phyloP scores from a whole-genome alignment of 139 green algal species.

The Astrephomene gubernaculifera region DNA sequence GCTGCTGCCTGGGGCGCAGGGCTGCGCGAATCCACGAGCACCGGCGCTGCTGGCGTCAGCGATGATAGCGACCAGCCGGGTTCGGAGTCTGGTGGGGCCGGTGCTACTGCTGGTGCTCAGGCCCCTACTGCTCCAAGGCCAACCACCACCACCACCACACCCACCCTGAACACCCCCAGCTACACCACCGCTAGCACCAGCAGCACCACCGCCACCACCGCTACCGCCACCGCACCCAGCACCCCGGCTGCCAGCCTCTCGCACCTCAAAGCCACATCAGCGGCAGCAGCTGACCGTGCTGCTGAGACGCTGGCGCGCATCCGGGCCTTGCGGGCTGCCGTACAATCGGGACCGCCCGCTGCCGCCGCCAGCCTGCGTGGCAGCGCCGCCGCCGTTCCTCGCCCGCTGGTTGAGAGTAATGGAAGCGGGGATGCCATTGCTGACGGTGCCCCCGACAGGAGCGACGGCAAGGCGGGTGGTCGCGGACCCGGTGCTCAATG shows the following conservation, averaged over 20 bases:
- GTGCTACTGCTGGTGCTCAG: neutral
- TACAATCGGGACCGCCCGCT: neutral
- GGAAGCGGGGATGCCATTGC: no score
- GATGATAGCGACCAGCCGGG: no score
- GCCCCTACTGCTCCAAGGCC: neutral
- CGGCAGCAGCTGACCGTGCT: constrained; percentile 13
- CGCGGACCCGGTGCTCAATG: no score
- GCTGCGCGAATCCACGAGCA: no score
- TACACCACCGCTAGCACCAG: neutral
- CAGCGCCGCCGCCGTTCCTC: neutral
- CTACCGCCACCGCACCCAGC: neutral
- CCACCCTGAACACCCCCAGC: neutral
- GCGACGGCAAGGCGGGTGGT: no score
- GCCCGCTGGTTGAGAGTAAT: no score
- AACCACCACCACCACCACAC: neutral
- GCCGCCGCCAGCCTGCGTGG: neutral
- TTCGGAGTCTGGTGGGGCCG: no score
- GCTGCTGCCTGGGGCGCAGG: neutral
- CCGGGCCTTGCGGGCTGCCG: constrained; percentile 19
- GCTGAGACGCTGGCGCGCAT: constrained; percentile 39
- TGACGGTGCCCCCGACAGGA: no score
- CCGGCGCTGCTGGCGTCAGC: no score
- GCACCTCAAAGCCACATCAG: constrained; percentile 30
- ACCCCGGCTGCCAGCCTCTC: neutral
- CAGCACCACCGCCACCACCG: neutral